Evolutionary conservation across 768 basidiomycete species (phyloP).

Genomic region (Hydnum rufescens): DNA sequence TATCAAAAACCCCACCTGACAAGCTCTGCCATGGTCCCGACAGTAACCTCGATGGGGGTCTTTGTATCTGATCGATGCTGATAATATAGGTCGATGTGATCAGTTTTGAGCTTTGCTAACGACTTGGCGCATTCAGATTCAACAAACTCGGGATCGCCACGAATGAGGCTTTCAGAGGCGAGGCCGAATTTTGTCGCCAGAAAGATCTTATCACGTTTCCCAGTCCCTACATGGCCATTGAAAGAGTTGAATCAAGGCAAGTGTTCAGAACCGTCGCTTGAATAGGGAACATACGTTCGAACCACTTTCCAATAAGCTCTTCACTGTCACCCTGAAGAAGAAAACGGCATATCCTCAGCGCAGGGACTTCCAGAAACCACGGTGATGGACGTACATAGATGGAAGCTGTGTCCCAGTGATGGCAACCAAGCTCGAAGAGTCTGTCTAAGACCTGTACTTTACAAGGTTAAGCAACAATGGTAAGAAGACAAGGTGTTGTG

Average conservation of each 20-base stretch:
- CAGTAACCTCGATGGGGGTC: slow-evolving; percentile 13
- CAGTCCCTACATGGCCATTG: slow-evolving; percentile 18
- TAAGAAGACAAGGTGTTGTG: no score
- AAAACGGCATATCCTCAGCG: no score
- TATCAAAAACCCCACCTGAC: slow-evolving; percentile 4
- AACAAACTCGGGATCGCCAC: slow-evolving; percentile 11
- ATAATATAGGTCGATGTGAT: slow-evolving; percentile 11
- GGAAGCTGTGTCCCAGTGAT: slow-evolving; percentile 24
- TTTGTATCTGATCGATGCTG: slow-evolving; percentile 13
- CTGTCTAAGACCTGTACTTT: slow-evolving; percentile 28
- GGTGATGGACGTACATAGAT: background rate
- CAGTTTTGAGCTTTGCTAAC: slow-evolving; percentile 10
- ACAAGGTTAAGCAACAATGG: no score
- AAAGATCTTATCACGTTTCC: slow-evolving; percentile 33
- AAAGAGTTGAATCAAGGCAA: background rate
- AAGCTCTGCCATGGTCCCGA: slow-evolving; percentile 12
- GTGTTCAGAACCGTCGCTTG: background rate
- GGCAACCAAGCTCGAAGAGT: slow-evolving; percentile 24
- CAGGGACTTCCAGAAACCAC: no score
- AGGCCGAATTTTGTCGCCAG: slow-evolving; percentile 49
- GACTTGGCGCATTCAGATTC: slow-evolving; percentile 8
- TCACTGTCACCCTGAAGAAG: slow-evolving; percentile 25
- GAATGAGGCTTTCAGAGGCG: background rate
- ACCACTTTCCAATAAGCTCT: slow-evolving; percentile 30
- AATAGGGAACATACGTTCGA: slow-evolving; percentile 18